These are phyloP conservation scores for Melanomma pulvis-pyrius DNA, from an alignment of 495 filamentous ascomycete species.

Conservation along the genomic window DNA sequence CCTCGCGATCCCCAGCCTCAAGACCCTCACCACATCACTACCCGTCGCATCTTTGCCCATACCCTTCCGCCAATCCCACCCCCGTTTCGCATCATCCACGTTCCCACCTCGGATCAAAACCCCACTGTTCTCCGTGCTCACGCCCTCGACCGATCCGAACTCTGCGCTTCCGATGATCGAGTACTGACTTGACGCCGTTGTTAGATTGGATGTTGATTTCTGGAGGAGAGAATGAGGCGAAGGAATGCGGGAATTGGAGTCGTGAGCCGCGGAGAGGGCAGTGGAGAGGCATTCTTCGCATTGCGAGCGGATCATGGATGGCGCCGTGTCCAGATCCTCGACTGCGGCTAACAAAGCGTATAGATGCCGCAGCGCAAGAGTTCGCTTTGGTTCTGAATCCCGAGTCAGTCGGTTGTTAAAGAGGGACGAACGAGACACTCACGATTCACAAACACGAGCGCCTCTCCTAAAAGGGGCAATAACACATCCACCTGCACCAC, in stretches of 20 bases:
- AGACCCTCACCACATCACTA: conserved; percentile 66
- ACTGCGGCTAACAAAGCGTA: conserved; percentile 75
- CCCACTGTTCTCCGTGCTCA: conserved; percentile 56
- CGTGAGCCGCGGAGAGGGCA: conserved; percentile 62
- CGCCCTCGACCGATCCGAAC: conserved; percentile 59
- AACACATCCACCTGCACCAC: conserved; percentile 85
- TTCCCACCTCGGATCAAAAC: conserved; percentile 55
- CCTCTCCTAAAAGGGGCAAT: conserved; percentile 81
- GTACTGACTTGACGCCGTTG: conserved; percentile 56
- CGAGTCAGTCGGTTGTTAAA: background rate
- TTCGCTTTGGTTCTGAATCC: conserved; percentile 50
- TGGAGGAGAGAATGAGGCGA: conserved; percentile 67
- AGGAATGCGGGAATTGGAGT: conserved; percentile 50
- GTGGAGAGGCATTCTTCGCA: conserved; percentile 57
- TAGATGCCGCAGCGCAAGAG: conserved; percentile 66
- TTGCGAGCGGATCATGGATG: conserved; percentile 50
- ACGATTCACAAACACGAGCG: conserved; percentile 71
- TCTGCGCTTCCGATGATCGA: conserved; percentile 74
- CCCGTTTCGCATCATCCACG: conserved; percentile 55
- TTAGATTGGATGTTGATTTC: conserved; percentile 64
- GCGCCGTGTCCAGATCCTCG: conserved; percentile 80
- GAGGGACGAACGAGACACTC: conserved; percentile 37
- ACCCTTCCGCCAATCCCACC: conserved; percentile 84
- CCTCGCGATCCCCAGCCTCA: conserved; percentile 74
- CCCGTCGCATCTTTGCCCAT: conserved; percentile 60